phyloP scores from a whole-genome alignment of 1,284 basidiomycete species.

The Trametes hirsuta region DNA sequence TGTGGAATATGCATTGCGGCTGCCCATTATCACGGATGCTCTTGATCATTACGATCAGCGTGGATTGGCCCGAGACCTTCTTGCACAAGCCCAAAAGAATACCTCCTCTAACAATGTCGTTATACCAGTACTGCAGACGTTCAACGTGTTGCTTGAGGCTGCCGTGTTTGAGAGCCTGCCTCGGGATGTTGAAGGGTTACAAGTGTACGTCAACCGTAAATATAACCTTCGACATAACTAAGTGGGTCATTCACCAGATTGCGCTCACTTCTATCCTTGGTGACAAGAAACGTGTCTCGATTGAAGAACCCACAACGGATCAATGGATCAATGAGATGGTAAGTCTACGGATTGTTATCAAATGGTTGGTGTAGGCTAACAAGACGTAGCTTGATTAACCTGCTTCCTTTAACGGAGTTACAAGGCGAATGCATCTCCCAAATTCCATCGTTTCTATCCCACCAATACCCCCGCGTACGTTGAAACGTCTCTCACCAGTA shows the following conservation, averaged over 20 bases:
- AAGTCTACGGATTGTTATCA: conserved; percentile 27
- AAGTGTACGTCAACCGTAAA: conserved; percentile 45
- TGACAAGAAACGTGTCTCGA: conserved; percentile 60
- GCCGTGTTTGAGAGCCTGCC: conserved; percentile 55
- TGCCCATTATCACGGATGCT: conserved; percentile 45
- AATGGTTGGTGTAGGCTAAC: not conserved
- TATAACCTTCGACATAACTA: not conserved
- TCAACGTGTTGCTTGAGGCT: conserved; percentile 72
- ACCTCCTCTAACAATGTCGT: conserved; percentile 69
- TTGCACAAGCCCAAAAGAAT: conserved; percentile 55
- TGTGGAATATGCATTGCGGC: conserved; percentile 53
- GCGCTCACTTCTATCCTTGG: conserved; percentile 50
- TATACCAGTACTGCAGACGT: conserved; percentile 77
- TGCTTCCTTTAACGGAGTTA: conserved; percentile 56
- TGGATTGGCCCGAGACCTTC: conserved; percentile 57
- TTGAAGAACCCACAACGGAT: conserved; percentile 83
- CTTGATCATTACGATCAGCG: conserved; percentile 46
- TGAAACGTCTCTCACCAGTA: not conserved
- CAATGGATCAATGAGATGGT: conserved; percentile 82
- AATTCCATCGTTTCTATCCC: conserved; percentile 66
- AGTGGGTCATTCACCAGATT: conserved; percentile 37
- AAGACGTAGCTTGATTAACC: conserved; percentile 57
- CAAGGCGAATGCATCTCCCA: conserved; percentile 49
- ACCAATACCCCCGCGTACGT: conserved; percentile 77
- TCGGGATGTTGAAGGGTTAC: conserved; percentile 47